Evolutionary conservation across 805 yeast species (phyloP), one percentile per base, ranked within the genome.

Genomic region (Nakazawaea laoshanensis): DNA sequence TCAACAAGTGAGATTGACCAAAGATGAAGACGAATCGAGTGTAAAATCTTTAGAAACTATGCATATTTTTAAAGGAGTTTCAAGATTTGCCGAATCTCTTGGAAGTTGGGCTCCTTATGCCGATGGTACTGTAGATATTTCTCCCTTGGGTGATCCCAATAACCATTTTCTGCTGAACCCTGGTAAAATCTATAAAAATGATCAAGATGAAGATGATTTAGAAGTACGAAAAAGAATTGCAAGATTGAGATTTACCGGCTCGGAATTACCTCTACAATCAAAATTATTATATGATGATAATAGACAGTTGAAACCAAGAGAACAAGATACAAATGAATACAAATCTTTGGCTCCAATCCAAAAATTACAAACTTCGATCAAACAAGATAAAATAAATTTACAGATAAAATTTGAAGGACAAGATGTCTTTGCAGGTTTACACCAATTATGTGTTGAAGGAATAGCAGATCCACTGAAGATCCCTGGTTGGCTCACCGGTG

Each of bases 401-500:
- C 7, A 20, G 22, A 20, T 28, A 40, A 59, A 65, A 37, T 51
- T 84, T 4, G 55, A 65, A 3, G 95, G 95, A 1, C 62, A 59
- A 13, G 94, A 84, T 48, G 67, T 85, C 0, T 84, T 77, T 63
- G 94, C 74, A 2, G 95, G 95, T 1, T 46, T 84, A 24, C 86
- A 81, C 50, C 78, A 81, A 45, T 58, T 84, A 12, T 69, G 86
- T 18, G 60, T 59, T 33, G 36, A 56, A 41, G 67, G 61, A 1
- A 45, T 65, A 0, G 53, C 77, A 2, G 67, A 80, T 42, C 67
- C 81, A 1, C 57, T 63, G n/a, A 58, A 43, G 0, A 54, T 81
- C 11, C 94, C 95, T 1, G 68, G 74, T 19, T 84, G 87, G 88
- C 51, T 84, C 20, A 74, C 88, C 4, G 94, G 94, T 3, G 86